These are phyloP conservation scores for Ceriops zippeliana DNA, from an alignment of 345 rosid genomes.

Conservation along the genomic window DNA sequence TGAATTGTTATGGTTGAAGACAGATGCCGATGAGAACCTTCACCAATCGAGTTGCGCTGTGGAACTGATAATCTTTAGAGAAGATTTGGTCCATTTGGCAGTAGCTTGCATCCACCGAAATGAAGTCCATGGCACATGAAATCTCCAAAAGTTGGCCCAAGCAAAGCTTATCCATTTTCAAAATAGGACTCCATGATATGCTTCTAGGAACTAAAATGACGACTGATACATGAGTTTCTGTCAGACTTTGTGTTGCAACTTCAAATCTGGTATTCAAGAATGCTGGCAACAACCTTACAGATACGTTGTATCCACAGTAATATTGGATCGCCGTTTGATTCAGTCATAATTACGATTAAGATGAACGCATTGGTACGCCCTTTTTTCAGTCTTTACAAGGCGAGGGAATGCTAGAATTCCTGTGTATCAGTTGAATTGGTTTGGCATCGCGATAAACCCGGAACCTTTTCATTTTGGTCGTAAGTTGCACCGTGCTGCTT, in stretches of 20 bases:
- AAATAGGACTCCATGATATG: slow-evolving; percentile 58
- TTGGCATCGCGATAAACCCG: too few species aligned
- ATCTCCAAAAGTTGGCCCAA: slow-evolving; percentile 27
- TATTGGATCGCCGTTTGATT: not conserved
- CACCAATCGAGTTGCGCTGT: slow-evolving; percentile 52
- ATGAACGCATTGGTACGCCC: too few species aligned
- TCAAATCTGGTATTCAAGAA: slow-evolving; percentile 26
- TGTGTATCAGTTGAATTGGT: too few species aligned
- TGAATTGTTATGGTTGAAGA: slow-evolving; percentile 47
- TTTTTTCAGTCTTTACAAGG: too few species aligned
- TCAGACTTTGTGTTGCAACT: not conserved
- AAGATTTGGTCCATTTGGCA: slow-evolving; percentile 20
- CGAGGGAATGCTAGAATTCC: too few species aligned
- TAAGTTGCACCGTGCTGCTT: too few species aligned
- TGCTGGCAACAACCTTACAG: not conserved
- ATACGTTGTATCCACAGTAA: not conserved
- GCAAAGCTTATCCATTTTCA: slow-evolving; percentile 34
- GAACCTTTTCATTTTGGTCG: too few species aligned
- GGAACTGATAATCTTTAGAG: slow-evolving; percentile 29
- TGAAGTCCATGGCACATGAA: slow-evolving; percentile 34
- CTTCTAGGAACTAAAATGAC: slow-evolving; percentile 6
- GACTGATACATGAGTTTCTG: too few species aligned
- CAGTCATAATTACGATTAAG: not conserved
- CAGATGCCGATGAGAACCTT: slow-evolving; percentile 83
- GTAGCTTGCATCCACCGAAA: slow-evolving; percentile 26